Conservation (phyloP, 164 flowering plant genomes). For the Chimonanthus praecox region DNA sequence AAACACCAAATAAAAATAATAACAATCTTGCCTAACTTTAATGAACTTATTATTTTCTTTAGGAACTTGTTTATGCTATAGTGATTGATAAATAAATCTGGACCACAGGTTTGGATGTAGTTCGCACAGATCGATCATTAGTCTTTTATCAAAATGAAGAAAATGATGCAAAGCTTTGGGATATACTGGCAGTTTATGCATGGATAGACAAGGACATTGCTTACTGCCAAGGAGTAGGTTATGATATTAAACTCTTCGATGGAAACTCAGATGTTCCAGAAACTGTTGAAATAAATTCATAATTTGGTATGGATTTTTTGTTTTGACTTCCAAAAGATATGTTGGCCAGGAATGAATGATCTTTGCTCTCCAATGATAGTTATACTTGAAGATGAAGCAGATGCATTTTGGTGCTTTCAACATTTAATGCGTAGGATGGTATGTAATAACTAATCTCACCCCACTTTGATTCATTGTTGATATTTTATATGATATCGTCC, state of each 20-base stretch:
- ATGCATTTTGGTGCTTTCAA: slow-evolving; percentile 96
- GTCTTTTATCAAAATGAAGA: slow-evolving; percentile 68
- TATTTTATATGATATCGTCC: neutral
- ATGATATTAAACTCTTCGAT: neutral
- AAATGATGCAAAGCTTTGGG: slow-evolving; percentile 85
- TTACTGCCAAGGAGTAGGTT: slow-evolving; percentile 67
- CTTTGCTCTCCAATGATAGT: slow-evolving; percentile 87
- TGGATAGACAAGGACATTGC: slow-evolving; percentile 83
- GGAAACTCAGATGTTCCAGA: neutral
- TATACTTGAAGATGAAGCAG: slow-evolving; percentile 86
- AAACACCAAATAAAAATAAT: no score
- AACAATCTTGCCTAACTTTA: neutral
- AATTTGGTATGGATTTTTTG: neutral
- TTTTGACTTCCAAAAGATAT: neutral
- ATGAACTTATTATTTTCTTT: neutral
- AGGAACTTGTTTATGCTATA: neutral
- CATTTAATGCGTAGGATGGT: slow-evolving; percentile 92
- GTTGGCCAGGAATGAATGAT: slow-evolving; percentile 82
- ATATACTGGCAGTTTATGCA: slow-evolving; percentile 74
- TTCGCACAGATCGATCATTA: slow-evolving; percentile 80
- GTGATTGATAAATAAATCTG: neutral
- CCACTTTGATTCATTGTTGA: neutral
- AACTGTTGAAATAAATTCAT: neutral
- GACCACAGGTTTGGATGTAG: slow-evolving; percentile 79
- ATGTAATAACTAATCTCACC: slow-evolving; percentile 11